Percentiles rank a stretch among this genome's conserved stretches.
phyloP scores from a whole-genome alignment of 2,329 filamentous ascomycete genomes.

The Chaetothyriales sp. region DNA sequence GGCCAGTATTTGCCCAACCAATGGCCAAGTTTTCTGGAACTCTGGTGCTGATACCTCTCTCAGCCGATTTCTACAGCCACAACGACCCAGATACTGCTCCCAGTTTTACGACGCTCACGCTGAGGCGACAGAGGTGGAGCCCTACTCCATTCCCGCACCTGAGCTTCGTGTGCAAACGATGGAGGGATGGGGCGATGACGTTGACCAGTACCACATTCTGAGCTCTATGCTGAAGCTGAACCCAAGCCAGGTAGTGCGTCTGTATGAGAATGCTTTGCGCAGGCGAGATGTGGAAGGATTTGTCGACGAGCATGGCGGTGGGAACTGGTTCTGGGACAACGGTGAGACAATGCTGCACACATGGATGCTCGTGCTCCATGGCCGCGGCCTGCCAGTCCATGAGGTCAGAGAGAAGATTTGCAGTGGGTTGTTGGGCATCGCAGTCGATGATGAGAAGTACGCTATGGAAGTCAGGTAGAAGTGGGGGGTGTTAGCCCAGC shows the following conservation, averaged over 20 bases:
- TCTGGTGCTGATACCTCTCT: neutral
- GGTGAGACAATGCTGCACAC: conserved; percentile 50
- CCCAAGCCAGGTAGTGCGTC: conserved; percentile 44
- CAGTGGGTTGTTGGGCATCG: conserved; percentile 9
- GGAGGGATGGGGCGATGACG: conserved; percentile 54
- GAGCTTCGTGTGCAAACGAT: conserved; percentile 30
- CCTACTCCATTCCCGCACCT: conserved; percentile 22
- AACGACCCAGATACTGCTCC: conserved; percentile 1
- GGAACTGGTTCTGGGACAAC: conserved; percentile 51
- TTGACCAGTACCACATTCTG: conserved; percentile 49
- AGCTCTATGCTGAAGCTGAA: conserved; percentile 53
- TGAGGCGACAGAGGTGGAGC: neutral
- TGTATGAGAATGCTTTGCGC: conserved; percentile 41
- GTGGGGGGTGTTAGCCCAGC: too few relatives aligned
- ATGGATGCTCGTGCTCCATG: conserved; percentile 41
- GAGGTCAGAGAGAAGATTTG: conserved; percentile 20
- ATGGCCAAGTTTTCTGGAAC: conserved; percentile 30
- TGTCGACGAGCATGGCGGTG: conserved; percentile 30
- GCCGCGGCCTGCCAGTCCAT: conserved; percentile 39
- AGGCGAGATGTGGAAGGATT: conserved; percentile 46
- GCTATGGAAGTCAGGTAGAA: neutral
- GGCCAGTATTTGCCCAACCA: conserved; percentile 46
- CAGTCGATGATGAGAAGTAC: conserved; percentile 1
- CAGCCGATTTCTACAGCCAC: neutral
- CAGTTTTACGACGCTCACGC: conserved; percentile 13